Evolutionary conservation across 2,329 filamentous ascomycete genomes (phyloP).

Genomic region (Nemania diffusa): DNA sequence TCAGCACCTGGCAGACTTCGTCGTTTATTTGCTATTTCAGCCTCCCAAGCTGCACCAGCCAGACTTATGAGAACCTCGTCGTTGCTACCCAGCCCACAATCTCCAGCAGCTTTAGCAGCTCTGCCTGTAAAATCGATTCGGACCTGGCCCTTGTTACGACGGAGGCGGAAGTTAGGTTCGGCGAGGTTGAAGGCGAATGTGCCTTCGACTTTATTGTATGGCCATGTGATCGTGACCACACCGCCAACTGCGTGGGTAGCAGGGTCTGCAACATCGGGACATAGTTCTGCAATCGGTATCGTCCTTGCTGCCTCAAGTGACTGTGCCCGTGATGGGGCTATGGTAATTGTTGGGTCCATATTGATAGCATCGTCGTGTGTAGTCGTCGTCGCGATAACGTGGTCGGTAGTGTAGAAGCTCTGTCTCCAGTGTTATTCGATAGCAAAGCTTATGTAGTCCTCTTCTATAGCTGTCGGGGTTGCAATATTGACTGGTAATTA

Average conservation of each 20-base stretch:
- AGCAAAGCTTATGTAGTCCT: slow-evolving; percentile 1
- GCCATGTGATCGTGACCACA: slow-evolving; percentile 88
- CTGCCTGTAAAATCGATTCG: slow-evolving; percentile 78
- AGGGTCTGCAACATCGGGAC: slow-evolving; percentile 58
- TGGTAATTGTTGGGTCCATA: slow-evolving; percentile 40
- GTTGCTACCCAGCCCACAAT: slow-evolving; percentile 77
- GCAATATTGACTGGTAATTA: background rate
- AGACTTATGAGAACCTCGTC: slow-evolving; percentile 78
- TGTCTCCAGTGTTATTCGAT: slow-evolving; percentile 7
- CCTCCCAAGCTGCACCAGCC: slow-evolving; percentile 73
- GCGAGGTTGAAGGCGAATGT: slow-evolving; percentile 83
- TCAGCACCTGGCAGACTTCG: slow-evolving; percentile 60
- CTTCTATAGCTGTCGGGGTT: background rate
- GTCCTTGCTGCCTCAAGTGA: slow-evolving; percentile 46
- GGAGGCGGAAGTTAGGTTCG: slow-evolving; percentile 84
- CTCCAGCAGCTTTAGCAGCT: slow-evolving; percentile 75
- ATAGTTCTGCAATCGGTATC: slow-evolving; percentile 67
- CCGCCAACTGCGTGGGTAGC: slow-evolving; percentile 67
- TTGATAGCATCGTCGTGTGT: slow-evolving; percentile 40
- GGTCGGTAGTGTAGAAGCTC: slow-evolving; percentile 21
- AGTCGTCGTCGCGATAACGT: slow-evolving; percentile 15
- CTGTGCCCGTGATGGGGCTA: slow-evolving; percentile 28
- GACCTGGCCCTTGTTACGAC: slow-evolving; percentile 81
- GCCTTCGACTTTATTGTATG: slow-evolving; percentile 81
- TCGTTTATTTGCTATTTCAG: slow-evolving; percentile 59